Conservation (phyloP, 108 stramenopile genomes). For the Conticribra guillardii region DNA sequence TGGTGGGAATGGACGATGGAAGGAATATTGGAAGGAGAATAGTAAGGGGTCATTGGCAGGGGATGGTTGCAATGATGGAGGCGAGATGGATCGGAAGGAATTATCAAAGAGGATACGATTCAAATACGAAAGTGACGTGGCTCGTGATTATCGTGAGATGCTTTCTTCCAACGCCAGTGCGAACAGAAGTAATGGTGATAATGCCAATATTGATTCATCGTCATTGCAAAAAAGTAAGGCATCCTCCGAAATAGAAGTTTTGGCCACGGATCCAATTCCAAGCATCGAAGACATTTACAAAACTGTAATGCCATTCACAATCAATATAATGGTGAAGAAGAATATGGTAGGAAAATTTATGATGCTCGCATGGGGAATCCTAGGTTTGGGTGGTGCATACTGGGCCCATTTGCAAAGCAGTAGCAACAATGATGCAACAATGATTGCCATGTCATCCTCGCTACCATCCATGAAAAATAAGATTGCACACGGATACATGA, state of each 20-base stretch:
- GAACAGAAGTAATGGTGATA: background rate
- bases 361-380: background rate
- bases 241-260: background rate
- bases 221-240: background rate
- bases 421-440: no score
- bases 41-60: background rate
- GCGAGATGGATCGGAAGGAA: conserved; percentile 18
- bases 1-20: conserved; percentile 58
- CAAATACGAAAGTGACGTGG: conserved; percentile 47
- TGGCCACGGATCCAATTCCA: conserved; percentile 13
- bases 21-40: conserved; percentile 26
- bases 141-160: conserved; percentile 22
- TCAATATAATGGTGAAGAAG: no score
- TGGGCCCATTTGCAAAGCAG: background rate
- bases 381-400: background rate
- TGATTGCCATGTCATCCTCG: no score
- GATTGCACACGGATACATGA: background rate
- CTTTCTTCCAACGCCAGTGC: conserved; percentile 7
- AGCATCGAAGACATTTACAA: background rate
- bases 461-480: no score
- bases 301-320: no score
- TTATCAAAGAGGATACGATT: conserved; percentile 1
- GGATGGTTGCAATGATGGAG: conserved; percentile 1
- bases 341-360: background rate
- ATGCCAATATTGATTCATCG: background rate